Percentiles rank a stretch among this genome's conserved stretches.
These are phyloP conservation scores for Blastobotrys raffinosifermentans DNA, from an alignment of 1,139 yeast species.

Conservation along the genomic window DNA sequence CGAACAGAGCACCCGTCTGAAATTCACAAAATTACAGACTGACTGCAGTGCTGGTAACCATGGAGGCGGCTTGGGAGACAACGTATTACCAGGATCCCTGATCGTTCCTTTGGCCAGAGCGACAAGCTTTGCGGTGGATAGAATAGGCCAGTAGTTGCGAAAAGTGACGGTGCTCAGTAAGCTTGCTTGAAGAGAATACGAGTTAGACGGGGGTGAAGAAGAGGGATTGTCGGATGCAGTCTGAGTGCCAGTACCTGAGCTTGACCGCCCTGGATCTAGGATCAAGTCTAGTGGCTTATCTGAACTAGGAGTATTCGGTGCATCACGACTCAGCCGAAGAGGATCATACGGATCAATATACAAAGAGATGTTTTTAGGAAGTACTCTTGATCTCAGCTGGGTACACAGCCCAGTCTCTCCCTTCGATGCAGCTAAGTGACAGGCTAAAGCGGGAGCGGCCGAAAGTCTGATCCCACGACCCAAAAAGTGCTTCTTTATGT, in stretches of 20 bases:
- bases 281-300: not conserved
- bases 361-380: constrained; percentile 9
- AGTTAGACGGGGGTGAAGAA: not conserved
- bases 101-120: too few relatives aligned
- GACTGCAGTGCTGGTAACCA: not conserved
- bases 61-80: not conserved
- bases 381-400: constrained; percentile 4
- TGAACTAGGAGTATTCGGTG: not conserved
- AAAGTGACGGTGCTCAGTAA: too few relatives aligned
- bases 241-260: too few relatives aligned
- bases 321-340: constrained; percentile 3
- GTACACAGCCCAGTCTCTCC: constrained; percentile 17
- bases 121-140: too few relatives aligned
- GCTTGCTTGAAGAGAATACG: not conserved
- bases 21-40: too few relatives aligned
- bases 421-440: constrained; percentile 16
- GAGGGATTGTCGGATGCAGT: too few relatives aligned
- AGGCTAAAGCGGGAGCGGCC: constrained; percentile 20
- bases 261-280: not conserved
- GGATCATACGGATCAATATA: constrained; percentile 12
- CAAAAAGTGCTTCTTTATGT: constrained; percentile 11
- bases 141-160: too few relatives aligned
- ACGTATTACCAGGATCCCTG: too few relatives aligned
- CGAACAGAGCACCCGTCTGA: too few relatives aligned
- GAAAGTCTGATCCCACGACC: constrained; percentile 15